A percentile compares a stretch with the other conserved stretches of the same genome.
Conservation (phyloP, 352 stramenopile species). For the Plasmopara viticola region DNA sequence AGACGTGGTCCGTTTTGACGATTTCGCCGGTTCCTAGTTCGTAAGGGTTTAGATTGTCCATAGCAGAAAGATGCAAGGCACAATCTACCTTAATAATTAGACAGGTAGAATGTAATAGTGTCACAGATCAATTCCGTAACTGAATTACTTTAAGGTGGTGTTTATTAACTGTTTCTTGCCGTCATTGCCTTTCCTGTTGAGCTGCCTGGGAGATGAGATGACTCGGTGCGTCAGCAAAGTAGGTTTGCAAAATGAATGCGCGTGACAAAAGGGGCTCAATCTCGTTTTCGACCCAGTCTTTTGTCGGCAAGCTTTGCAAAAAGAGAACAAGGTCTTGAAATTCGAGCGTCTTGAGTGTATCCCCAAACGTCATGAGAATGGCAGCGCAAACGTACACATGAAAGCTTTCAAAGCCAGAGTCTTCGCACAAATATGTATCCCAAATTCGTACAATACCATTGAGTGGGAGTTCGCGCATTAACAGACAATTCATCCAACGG, state of each 20-base stretch:
- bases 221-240: slow-evolving; percentile 83
- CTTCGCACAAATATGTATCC: slow-evolving; percentile 99
- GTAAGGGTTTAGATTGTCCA: too few relatives aligned
- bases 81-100: too few relatives aligned
- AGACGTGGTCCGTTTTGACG: too few relatives aligned
- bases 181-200: slow-evolving; percentile 17
- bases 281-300: slow-evolving; percentile 95
- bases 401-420: slow-evolving; percentile 98
- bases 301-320: slow-evolving; percentile 94
- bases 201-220: slow-evolving; percentile 45
- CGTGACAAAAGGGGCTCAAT: slow-evolving; percentile 97
- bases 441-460: slow-evolving; percentile 95
- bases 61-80: too few relatives aligned
- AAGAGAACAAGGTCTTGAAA: slow-evolving; percentile 98
- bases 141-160: too few relatives aligned
- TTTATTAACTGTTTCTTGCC: too few relatives aligned
- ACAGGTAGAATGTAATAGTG: too few relatives aligned
- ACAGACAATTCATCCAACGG: slow-evolving; percentile 99
- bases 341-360: slow-evolving; percentile 91
- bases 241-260: slow-evolving; percentile 92
- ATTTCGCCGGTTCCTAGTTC: too few relatives aligned
- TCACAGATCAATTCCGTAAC: too few relatives aligned
- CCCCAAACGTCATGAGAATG: slow-evolving; percentile 96
- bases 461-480: slow-evolving; percentile 96
- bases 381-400: slow-evolving; percentile 99